phyloP scores from a whole-genome alignment of 345 rosid species.

The Physaria fendleri region DNA sequence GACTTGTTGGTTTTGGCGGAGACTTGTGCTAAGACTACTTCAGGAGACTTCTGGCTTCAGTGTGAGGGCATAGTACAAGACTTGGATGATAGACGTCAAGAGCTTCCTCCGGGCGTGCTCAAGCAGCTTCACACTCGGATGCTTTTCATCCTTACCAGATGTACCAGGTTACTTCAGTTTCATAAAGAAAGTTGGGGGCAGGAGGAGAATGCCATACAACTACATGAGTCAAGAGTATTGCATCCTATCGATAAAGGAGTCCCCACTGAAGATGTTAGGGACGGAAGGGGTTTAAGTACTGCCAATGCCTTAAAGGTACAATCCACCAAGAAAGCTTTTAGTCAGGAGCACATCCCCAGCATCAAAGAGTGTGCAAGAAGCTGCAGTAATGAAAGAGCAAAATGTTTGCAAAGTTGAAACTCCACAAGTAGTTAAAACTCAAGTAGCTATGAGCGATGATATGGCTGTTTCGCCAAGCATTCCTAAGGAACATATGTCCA shows the following conservation, averaged over 20 bases:
- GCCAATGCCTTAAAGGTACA: conserved; percentile 45
- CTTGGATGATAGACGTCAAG: conserved; percentile 87
- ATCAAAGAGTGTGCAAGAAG: conserved; percentile 44
- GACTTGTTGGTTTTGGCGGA: conserved; percentile 83
- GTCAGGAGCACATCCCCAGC: conserved; percentile 90
- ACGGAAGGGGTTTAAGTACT: conserved; percentile 43
- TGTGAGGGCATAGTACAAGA: conserved; percentile 96
- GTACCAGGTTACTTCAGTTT: conserved; percentile 88
- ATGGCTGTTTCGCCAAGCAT: conserved; percentile 35
- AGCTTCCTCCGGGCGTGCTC: conserved; percentile 68
- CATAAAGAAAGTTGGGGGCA: conserved; percentile 87
- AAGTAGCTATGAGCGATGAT: conserved; percentile 38
- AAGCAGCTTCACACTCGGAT: conserved; percentile 82
- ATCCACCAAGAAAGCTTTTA: conserved; percentile 66
- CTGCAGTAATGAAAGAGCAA: conserved; percentile 36
- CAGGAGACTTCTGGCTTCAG: conserved; percentile 85
- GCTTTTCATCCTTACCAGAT: conserved; percentile 90
- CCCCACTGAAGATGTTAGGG: conserved; percentile 26
- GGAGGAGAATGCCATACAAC: conserved; percentile 53
- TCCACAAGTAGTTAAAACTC: conserved; percentile 28
- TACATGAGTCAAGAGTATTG: conserved; percentile 62
- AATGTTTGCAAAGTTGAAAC: conserved; percentile 44
- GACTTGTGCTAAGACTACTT: conserved; percentile 59
- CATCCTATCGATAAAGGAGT: conserved; percentile 56
- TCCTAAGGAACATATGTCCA: conserved; percentile 41